Evolutionary conservation across 2,329 filamentous ascomycete species (phyloP).

Genomic region (Hirsutella rhossiliensis): DNA sequence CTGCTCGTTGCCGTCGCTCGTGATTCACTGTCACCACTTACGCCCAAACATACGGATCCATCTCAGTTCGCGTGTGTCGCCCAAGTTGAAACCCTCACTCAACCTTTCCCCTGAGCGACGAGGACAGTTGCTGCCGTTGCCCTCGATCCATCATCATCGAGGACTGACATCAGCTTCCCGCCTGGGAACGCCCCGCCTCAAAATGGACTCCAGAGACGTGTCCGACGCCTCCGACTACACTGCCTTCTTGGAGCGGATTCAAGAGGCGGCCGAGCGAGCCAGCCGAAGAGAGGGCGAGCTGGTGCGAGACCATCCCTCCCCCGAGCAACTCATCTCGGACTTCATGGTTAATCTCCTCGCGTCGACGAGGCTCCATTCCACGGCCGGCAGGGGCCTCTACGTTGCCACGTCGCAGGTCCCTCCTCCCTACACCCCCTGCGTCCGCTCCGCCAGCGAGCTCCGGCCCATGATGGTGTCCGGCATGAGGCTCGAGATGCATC

Average conservation of each 20-base stretch:
- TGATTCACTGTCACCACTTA: too few relatives aligned
- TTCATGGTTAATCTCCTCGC: background rate
- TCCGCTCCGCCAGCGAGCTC: constrained; percentile 8
- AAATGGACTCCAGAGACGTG: background rate
- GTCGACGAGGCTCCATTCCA: background rate
- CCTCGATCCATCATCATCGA: too few relatives aligned
- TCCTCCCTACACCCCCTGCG: constrained; percentile 11
- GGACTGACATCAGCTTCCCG: too few relatives aligned
- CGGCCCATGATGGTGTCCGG: constrained; percentile 11
- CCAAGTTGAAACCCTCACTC: too few relatives aligned
- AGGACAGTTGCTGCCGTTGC: too few relatives aligned
- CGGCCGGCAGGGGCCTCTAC: background rate
- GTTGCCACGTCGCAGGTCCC: background rate
- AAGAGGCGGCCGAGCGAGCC: background rate
- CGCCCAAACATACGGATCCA: too few relatives aligned
- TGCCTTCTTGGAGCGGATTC: background rate
- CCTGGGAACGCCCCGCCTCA: background rate
- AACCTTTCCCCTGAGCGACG: too few relatives aligned
- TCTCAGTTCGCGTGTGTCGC: too few relatives aligned
- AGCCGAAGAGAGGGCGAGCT: background rate
- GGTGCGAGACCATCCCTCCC: background rate
- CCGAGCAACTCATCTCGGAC: background rate
- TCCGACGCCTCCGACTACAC: background rate
- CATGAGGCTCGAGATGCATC: constrained; percentile 18
- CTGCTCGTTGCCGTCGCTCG: too few relatives aligned